A percentile compares a stretch with the other conserved stretches of the same genome.
These are phyloP conservation scores for Zasmidium angulare DNA, from an alignment of 2,329 filamentous ascomycete genomes.

Conservation along the genomic window DNA sequence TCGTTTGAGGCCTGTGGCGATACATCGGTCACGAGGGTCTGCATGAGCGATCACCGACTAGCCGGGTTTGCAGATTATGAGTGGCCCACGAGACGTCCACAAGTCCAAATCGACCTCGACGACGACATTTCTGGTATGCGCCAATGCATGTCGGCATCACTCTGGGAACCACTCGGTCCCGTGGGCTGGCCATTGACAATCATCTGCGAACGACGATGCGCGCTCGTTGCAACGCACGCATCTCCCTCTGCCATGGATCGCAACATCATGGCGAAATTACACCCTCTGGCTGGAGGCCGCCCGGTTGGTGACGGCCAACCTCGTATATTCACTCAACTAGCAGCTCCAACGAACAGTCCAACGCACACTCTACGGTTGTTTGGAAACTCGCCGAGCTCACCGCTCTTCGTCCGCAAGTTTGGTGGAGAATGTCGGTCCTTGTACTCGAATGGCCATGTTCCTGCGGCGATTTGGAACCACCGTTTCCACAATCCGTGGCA, in stretches of 20 bases:
- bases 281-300: conserved; percentile 7
- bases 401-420: neutral
- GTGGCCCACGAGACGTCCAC: neutral
- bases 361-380: neutral
- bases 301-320: neutral
- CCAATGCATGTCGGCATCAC: conserved; percentile 19
- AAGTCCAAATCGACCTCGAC: too few species aligned
- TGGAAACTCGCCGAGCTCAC: neutral
- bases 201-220: conserved; percentile 12
- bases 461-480: neutral
- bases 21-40: conserved; percentile 14
- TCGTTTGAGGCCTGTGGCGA: conserved; percentile 10
- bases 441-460: neutral
- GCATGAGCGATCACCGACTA: conserved; percentile 20
- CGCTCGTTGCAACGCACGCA: conserved; percentile 7
- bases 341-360: neutral
- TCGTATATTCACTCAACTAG: neutral
- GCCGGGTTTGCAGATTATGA: conserved; percentile 21
- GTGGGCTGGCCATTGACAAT: conserved; percentile 1
- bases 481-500: neutral
- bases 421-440: neutral
- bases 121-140: conserved; percentile 16
- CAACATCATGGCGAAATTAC: conserved; percentile 17
- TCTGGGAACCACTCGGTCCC: conserved; percentile 17
- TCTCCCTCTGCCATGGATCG: conserved; percentile 9